Evolutionary conservation across 352 stramenopile genomes (phyloP).

Genomic region (Proteromonas lacertae): DNA sequence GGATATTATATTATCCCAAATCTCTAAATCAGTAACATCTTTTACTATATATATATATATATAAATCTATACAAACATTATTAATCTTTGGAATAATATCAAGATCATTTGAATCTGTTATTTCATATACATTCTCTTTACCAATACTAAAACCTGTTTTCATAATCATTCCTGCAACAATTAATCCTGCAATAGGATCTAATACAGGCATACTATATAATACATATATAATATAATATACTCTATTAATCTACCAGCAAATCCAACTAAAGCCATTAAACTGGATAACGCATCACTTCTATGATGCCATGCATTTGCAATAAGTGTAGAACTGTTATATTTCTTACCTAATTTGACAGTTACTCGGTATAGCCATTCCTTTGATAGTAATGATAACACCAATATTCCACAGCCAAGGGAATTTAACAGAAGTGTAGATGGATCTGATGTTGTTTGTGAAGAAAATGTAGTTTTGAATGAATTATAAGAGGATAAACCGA

Average conservation of each 20-base stretch:
- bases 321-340: conserved; percentile 60
- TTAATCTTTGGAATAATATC: not conserved
- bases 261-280: conserved; percentile 19
- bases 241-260: no score
- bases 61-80: no score
- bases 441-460: no score
- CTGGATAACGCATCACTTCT: conserved; percentile 37
- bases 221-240: not conserved
- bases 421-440: no score
- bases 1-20: conserved; percentile 28
- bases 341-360: conserved; percentile 53
- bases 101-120: conserved; percentile 11
- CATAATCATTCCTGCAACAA: not conserved
- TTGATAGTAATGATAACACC: conserved; percentile 45
- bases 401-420: conserved; percentile 34
- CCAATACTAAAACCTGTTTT: not conserved
- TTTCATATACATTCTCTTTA: conserved; percentile 10
- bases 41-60: no score
- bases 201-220: not conserved
- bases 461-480: no score
- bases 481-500: no score
- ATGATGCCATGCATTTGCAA: conserved; percentile 67
- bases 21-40: conserved; percentile 24
- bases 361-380: conserved; percentile 62
- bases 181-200: not conserved